Conservation (phyloP, 73 alveolate species). For the Paramecium primaurelia region DNA sequence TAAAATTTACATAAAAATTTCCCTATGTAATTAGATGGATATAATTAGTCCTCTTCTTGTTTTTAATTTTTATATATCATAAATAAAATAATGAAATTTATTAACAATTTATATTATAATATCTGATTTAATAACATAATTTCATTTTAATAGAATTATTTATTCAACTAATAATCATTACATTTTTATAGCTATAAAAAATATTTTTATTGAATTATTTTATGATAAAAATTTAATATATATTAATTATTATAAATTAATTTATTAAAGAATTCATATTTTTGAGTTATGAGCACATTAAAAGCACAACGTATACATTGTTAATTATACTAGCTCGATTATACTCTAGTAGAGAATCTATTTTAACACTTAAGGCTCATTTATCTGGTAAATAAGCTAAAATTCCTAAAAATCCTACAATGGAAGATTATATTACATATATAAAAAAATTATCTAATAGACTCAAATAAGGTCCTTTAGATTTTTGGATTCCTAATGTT, state of each 20-base stretch:
- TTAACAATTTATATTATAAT: not conserved
- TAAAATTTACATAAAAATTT: not conserved
- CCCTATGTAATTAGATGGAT: not conserved
- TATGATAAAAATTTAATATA: not conserved
- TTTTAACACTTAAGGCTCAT: not conserved
- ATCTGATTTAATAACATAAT: too few relatives aligned
- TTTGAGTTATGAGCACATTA: not conserved
- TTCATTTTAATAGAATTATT: too few relatives aligned
- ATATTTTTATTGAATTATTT: not conserved
- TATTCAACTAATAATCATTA: too few relatives aligned
- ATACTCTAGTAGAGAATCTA: not conserved
- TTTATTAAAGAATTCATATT: not conserved
- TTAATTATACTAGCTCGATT: not conserved
- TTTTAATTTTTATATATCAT: not conserved
- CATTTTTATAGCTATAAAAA: too few relatives aligned
- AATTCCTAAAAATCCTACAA: not conserved
- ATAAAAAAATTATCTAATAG: conserved; percentile 7
- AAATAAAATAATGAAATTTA: not conserved
- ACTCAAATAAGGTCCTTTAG: not conserved
- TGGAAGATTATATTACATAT: conserved; percentile 6
- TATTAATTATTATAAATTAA: not conserved
- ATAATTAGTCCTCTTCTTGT: not conserved
- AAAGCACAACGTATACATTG: not conserved
- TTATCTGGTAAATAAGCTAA: not conserved
- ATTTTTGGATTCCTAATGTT: not conserved